phyloP scores from a whole-genome alignment of 2,329 filamentous ascomycete species.

The Rhexocercosporidium sp. region DNA sequence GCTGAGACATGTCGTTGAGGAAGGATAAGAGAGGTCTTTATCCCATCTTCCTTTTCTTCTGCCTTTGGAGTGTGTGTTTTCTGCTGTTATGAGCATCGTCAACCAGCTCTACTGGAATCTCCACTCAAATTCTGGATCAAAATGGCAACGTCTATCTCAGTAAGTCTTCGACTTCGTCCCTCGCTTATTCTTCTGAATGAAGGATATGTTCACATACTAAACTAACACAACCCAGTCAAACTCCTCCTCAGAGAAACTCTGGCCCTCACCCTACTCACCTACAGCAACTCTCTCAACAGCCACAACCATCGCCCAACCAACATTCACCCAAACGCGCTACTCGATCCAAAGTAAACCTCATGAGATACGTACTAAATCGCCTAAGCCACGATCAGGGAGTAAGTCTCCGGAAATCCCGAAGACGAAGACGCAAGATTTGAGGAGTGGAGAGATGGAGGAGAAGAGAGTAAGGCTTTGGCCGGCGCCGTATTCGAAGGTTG shows the following conservation, averaged over 20 bases:
- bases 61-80: background rate
- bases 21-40: background rate
- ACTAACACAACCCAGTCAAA: background rate
- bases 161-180: background rate
- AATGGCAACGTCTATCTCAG: background rate
- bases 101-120: no score
- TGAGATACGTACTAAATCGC: background rate
- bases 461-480: background rate
- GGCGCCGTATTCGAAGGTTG: background rate
- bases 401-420: background rate
- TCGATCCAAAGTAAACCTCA: background rate
- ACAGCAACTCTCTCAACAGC: background rate
- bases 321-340: background rate
- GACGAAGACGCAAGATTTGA: background rate
- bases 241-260: background rate
- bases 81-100: no score
- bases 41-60: background rate
- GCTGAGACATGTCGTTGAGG: background rate
- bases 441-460: background rate
- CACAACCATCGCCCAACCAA: background rate
- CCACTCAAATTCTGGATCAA: background rate
- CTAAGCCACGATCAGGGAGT: background rate
- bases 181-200: background rate
- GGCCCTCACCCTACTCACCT: background rate
- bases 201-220: no score